A percentile compares a stretch with the other conserved stretches of the same genome.
These are phyloP conservation scores for Tricholoma furcatifolium DNA, from an alignment of 768 basidiomycete species.

Conservation along the genomic window DNA sequence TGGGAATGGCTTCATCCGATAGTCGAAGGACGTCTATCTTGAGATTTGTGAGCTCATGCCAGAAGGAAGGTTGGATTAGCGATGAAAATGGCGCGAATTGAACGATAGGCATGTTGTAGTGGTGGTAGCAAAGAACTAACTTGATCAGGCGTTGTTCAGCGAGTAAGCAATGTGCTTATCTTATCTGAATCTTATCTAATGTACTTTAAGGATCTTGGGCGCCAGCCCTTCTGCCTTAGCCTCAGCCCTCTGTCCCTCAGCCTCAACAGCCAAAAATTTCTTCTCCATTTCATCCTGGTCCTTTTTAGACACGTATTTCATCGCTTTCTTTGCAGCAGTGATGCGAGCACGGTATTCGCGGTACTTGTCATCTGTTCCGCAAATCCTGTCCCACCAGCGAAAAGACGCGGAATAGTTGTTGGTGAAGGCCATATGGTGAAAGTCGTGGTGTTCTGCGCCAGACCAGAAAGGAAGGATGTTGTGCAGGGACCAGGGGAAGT, in stretches of 20 bases:
- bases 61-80: slow-evolving; percentile 86
- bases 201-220: slow-evolving; percentile 34
- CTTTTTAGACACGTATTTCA: slow-evolving; percentile 52
- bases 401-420: slow-evolving; percentile 95
- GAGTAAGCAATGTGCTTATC: background rate
- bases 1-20: slow-evolving; percentile 64
- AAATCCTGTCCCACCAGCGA: slow-evolving; percentile 88
- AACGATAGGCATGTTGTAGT: slow-evolving; percentile 52
- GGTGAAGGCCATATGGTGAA: slow-evolving; percentile 96
- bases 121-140: background rate
- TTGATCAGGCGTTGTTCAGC: background rate
- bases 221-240: slow-evolving; percentile 43
- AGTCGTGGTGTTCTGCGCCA: slow-evolving; percentile 96
- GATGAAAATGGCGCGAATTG: slow-evolving; percentile 91
- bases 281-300: slow-evolving; percentile 57
- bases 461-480: slow-evolving; percentile 95
- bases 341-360: slow-evolving; percentile 72
- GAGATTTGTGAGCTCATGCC: slow-evolving; percentile 84
- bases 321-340: slow-evolving; percentile 55
- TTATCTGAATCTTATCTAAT: slow-evolving; percentile 14
- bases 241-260: slow-evolving; percentile 71
- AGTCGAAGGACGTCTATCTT: slow-evolving; percentile 92
- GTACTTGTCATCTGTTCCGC: slow-evolving; percentile 92
- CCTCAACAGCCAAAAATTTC: slow-evolving; percentile 64
- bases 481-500: slow-evolving; percentile 97